Evolutionary conservation across 2,329 filamentous ascomycete genomes (phyloP), one percentile per base, ranked within the genome.

Genomic region (Phialocephala subalpina): DNA sequence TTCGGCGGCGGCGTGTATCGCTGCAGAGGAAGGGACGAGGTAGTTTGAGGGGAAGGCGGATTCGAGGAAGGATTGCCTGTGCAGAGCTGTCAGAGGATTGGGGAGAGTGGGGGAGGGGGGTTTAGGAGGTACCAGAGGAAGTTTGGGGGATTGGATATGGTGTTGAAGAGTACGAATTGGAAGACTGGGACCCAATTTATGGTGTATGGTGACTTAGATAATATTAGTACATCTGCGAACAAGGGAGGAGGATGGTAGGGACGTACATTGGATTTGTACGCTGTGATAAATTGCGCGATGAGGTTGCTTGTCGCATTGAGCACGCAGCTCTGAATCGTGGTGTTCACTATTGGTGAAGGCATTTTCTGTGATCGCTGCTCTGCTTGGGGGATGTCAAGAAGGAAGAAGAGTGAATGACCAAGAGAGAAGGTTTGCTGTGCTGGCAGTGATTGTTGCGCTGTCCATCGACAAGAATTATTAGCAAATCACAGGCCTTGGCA

Each of bases 141-240:
- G 79, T 97, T 97, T 53, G 92, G 92, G 2, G 94, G 93, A 47
- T 90, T 91, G 78, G 85, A 90, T 66, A 97, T 76, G 38, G 92
- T 75, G 70, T 90, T 87, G 81, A 90, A 97, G 61, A 93, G 75
- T 60, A 92, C 80, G 78, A 97, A 97, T 76, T 94, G 92, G 71
- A 94, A 80, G 52, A 97, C 83, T 3, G 91, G 87, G 5, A 85
- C 79, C 79, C 85, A 84, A 78, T 94, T 87, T 72, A 97, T 81
- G 27, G 81, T 78, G 60, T 92, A 84, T 12, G 87, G 79, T 60
- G 79, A 81, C 89, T 92, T 69, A 3, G 27, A 63, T 42, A 27
- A 2, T 63, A 45, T 72, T 27, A 68, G 63, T 38, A 63, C 40
- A 63, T 47, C 12, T 56, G 49, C 60, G 27, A 53, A 3, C 4